Percentiles rank a stretch among this genome's conserved stretches.
Evolutionary conservation across 2,329 filamentous ascomycete species (phyloP).

Genomic region (Aspergillus arachidicola): DNA sequence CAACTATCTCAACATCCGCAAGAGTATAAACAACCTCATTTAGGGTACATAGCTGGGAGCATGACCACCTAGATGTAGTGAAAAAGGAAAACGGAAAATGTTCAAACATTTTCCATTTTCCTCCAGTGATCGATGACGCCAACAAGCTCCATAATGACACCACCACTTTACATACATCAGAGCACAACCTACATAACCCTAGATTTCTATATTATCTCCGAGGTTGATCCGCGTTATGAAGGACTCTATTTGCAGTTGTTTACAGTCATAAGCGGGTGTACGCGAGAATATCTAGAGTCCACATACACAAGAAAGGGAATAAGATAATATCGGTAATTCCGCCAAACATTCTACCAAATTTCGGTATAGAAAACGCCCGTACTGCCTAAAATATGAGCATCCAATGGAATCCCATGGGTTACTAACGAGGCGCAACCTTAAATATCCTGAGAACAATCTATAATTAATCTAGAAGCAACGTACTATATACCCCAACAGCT

Average conservation of each 20-base stretch:
- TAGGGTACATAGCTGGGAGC: too few species aligned
- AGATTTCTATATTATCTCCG: too few species aligned
- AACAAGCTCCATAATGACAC: neutral
- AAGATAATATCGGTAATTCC: too few species aligned
- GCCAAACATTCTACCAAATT: too few species aligned
- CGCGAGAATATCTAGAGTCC: too few species aligned
- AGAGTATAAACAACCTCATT: neutral
- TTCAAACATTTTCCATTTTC: neutral
- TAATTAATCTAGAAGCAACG: neutral
- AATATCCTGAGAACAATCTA: neutral
- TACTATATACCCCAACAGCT: neutral
- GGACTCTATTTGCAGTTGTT: neutral
- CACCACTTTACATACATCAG: neutral
- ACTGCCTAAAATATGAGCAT: neutral
- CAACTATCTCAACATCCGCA: neutral
- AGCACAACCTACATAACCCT: too few species aligned
- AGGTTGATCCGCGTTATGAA: neutral
- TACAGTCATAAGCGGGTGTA: too few species aligned
- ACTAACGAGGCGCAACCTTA: neutral
- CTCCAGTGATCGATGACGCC: neutral
- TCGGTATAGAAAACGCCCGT: neutral
- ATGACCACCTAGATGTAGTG: too few species aligned
- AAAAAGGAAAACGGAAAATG: neutral
- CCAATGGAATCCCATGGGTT: neutral
- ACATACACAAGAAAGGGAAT: too few species aligned